Evolutionary conservation across 2,329 filamentous ascomycete species (phyloP), one percentile per base, ranked within the genome.

Genomic region (Aspergillus fumigatiaffinis): DNA sequence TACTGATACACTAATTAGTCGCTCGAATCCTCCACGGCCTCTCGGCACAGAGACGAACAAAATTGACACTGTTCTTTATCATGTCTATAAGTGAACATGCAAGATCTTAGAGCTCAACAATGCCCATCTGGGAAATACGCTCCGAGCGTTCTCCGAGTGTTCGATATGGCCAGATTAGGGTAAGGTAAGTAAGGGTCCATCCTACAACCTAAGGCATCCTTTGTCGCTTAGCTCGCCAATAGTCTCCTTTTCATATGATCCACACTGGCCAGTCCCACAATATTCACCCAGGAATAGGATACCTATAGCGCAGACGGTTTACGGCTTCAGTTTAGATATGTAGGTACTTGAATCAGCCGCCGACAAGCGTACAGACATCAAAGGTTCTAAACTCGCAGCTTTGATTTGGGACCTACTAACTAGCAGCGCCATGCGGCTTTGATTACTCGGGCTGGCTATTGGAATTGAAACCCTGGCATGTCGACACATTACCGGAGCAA

Each of bases 401-500:
- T 6, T 26, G 44, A 26, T 26, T 47, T 14, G 12, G 12, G 10
- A 8, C 23, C 4, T 21, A 47, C 44, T 47, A 23, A 26, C 20
- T 4, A 6, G 12, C 21, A 47, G 44, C 14, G 10, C 44, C 21
- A 25, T 7, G 21, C 12, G 21, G 21, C 12, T 14, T 35, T 47
- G 8, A 7, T 12, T 23, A 47, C 44, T 38, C 14, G 21, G 44
- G 25, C 21, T 20, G 54, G 32, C 12, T 26, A 26, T 14, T 5
- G 21, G 25, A 21, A 46, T 51, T 28, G 26, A 28, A 14, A 38
- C 14, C 32, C 32, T 38, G 14, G 32, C 32, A 38, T 38, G 32
- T 7, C 14, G 14, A 26, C 28, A 51, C 21, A 56, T 63, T 60
- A 54, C 50, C 54, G 64, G 70, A 71, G 69, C 67, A 65, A 59